Base-by-base conservation (phyloP, 2,329 filamentous ascomycete genomes). In the Alternaria sp. region DNA sequence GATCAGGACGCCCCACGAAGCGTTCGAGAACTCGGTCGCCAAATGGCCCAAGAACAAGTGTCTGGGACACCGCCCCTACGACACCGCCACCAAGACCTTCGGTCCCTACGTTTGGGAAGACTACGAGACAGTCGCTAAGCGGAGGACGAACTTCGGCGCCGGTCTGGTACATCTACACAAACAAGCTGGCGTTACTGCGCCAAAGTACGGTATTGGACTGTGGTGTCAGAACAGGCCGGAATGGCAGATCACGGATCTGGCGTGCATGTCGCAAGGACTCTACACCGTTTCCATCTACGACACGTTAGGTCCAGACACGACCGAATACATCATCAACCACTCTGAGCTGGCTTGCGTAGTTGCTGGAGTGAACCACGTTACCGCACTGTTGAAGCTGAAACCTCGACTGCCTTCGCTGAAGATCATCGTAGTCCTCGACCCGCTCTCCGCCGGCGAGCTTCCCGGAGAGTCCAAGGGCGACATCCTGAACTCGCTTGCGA, bases 301-400 rank as follows among this genome's bases (percentile, higher is more conserved):
- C 81, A 97, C 95, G 12, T 88, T 99, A 6, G 95, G 95, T 10
- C 91, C 95, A 12, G 93, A 97, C 70, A 89, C 94, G 3, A 94
- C 92, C 61, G 94, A 98, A 82, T 98, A 92, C 83, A 97, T 99
- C 80, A 91, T 98, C 83, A 96, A 96, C 81, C 95, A 98, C 79
- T 89, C 93, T 58, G 87, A 90, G 66, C 84, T 98, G 60, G 81
- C 86, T 62, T 92, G 90, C 74, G 88, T 98, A 43, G 89, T 91
- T 66, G 90, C 92, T 62, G 94, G 92, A 26, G 84, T 97, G 49
- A 88, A 89, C 46, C 94, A 97, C 75, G 89, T 97, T 57, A 90
- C 93, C 2, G 88, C 89, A 15, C 87, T 97, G 58, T 85, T 97
- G 66, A 94, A 94, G 84, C 84, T 97, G 70, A 89, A 89, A 70